These are phyloP conservation scores for Thuidium tamariscinum DNA, from an alignment of 225 moss, liverwort and hornwort genomes.

Conservation along the genomic window DNA sequence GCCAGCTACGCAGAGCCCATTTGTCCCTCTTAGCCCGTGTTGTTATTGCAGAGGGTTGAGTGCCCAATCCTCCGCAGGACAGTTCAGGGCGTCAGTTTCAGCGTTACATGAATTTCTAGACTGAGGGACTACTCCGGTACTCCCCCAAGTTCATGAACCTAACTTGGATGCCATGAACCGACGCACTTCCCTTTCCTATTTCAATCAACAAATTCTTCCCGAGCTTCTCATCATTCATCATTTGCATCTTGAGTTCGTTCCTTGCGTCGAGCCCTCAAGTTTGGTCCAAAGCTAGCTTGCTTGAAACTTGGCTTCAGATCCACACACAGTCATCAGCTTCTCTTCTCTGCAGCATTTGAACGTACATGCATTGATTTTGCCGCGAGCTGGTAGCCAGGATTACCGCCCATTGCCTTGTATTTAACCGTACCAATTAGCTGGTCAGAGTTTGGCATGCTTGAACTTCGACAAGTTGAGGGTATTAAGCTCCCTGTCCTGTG, in stretches of 20 bases:
- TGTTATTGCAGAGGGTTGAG: background rate
- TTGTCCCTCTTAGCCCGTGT: background rate
- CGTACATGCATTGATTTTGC: too few relatives aligned
- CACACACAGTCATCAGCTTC: background rate
- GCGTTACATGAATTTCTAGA: background rate
- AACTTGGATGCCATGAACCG: background rate
- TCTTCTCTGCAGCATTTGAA: too few relatives aligned
- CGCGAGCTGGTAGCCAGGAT: background rate
- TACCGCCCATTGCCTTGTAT: too few relatives aligned
- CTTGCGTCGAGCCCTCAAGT: background rate
- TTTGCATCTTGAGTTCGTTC: background rate
- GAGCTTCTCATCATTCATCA: background rate
- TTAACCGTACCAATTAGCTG: too few relatives aligned
- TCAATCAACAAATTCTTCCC: background rate
- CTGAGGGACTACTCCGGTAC: background rate
- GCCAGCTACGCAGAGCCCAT: background rate
- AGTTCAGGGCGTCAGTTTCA: background rate
- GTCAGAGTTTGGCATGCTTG: background rate
- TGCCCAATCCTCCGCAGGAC: background rate
- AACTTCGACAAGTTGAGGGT: background rate
- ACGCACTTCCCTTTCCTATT: background rate
- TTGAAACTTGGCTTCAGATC: background rate
- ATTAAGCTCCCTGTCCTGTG: background rate
- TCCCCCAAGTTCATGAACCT: constrained; percentile 2
- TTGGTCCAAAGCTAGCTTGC: too few relatives aligned